Conservation (phyloP, 306 rosid genomes). For the Rosa lucieae region DNA sequence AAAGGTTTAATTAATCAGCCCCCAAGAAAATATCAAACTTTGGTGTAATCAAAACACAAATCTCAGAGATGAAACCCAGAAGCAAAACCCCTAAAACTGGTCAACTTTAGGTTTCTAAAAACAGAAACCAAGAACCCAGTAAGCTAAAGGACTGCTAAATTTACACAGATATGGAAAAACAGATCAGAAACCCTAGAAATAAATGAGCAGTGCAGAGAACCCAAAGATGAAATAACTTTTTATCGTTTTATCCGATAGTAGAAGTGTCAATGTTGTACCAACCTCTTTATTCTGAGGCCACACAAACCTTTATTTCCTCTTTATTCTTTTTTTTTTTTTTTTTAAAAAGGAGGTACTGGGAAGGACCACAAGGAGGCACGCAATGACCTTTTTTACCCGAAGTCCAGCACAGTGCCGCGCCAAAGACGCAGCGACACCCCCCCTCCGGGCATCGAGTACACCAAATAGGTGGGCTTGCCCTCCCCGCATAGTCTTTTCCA, state of each 20-base stretch:
- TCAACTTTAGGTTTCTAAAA: neutral
- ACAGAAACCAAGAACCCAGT: neutral
- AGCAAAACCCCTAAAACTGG: neutral
- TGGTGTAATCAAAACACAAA: neutral
- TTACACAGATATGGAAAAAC: slow-evolving; percentile 1
- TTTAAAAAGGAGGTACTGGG: too few species aligned
- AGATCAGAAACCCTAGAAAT: slow-evolving; percentile 44
- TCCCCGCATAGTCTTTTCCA: too few species aligned
- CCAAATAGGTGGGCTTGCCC: too few species aligned
- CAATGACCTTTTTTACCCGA: too few species aligned
- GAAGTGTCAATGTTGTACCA: slow-evolving; percentile 1
- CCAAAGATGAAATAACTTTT: neutral
- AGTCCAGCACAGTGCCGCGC: too few species aligned
- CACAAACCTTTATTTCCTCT: slow-evolving; percentile 26
- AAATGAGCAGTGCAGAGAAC: neutral
- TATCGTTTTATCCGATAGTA: neutral
- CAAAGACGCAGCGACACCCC: too few species aligned
- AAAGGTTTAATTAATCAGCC: neutral
- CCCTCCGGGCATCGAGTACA: too few species aligned
- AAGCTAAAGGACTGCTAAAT: neutral
- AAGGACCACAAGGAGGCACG: too few species aligned
- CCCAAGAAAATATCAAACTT: neutral
- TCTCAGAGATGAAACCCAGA: slow-evolving; percentile 7
- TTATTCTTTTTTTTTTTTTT: too few species aligned
- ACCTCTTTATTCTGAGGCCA: slow-evolving; percentile 28